phyloP scores from a whole-genome alignment of 2,329 filamentous ascomycete genomes.

The Magnaporthiopsis poae region DNA sequence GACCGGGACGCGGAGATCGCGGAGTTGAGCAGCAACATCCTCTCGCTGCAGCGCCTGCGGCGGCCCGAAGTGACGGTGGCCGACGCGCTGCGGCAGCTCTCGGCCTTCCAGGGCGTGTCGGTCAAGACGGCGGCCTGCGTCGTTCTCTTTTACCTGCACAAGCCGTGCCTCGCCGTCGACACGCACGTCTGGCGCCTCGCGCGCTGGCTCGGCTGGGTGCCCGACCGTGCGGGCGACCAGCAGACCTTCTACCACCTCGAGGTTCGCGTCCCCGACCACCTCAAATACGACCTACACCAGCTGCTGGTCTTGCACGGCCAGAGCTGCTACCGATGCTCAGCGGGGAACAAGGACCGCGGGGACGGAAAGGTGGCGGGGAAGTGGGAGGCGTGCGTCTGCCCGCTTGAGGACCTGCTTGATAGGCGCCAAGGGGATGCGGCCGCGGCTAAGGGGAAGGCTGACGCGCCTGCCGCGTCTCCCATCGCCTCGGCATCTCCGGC shows the following conservation, averaged over 20 bases:
- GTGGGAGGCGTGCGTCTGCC: conserved; percentile 8
- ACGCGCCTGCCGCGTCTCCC: no score
- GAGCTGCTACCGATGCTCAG: conserved; percentile 31
- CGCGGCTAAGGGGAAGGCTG: neutral
- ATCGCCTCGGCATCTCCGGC: neutral
- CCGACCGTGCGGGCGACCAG: conserved; percentile 29
- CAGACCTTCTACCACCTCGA: conserved; percentile 42
- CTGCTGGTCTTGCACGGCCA: conserved; percentile 39
- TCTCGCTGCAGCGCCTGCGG: conserved; percentile 45
- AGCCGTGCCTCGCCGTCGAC: conserved; percentile 42
- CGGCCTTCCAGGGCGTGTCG: conserved; percentile 41
- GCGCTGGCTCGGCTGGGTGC: conserved; percentile 40
- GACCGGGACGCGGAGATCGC: neutral
- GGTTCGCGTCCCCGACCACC: conserved; percentile 32
- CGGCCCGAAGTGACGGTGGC: conserved; percentile 26
- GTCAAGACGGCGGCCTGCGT: conserved; percentile 47
- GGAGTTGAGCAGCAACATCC: conserved; percentile 31
- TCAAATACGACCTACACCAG: conserved; percentile 42
- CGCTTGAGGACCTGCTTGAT: conserved; percentile 4
- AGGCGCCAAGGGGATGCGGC: neutral
- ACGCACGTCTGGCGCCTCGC: conserved; percentile 43
- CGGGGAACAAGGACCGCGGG: conserved; percentile 1
- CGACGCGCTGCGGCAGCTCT: conserved; percentile 38
- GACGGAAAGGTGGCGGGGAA: neutral
- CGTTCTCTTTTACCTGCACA: conserved; percentile 38